These are phyloP conservation scores for Xerocomellus amylosporus DNA, from an alignment of 768 basidiomycete species.

Conservation along the genomic window DNA sequence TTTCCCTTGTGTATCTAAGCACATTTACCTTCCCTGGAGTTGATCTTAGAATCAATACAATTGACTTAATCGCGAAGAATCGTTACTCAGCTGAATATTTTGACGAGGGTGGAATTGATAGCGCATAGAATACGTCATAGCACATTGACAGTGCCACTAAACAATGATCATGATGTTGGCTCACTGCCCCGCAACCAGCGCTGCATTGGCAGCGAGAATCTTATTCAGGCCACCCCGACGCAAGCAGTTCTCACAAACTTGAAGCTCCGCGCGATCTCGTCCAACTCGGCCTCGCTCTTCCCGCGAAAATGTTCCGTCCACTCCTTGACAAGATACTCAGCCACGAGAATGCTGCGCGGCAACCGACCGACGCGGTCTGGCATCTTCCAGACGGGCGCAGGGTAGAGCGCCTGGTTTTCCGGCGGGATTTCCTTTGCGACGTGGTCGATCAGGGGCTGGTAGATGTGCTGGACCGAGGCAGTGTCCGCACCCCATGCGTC, in stretches of 20 bases:
- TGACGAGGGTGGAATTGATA: no score
- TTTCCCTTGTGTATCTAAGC: background rate
- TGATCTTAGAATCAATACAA: background rate
- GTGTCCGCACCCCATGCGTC: slow-evolving; percentile 81
- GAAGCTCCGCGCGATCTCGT: slow-evolving; percentile 75
- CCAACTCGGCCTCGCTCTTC: slow-evolving; percentile 57
- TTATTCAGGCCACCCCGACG: slow-evolving; percentile 65
- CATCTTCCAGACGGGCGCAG: slow-evolving; percentile 62
- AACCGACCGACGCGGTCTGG: slow-evolving; percentile 53
- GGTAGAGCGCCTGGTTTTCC: slow-evolving; percentile 56
- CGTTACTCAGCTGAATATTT: no score
- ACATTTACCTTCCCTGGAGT: background rate
- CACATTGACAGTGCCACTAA: background rate
- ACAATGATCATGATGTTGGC: no score
- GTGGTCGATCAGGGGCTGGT: slow-evolving; percentile 64
- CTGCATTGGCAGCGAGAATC: slow-evolving; percentile 46
- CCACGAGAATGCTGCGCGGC: slow-evolving; percentile 63
- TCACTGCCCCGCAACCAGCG: slow-evolving; percentile 3
- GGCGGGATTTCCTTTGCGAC: slow-evolving; percentile 54
- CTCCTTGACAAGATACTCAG: slow-evolving; percentile 68
- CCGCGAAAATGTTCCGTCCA: slow-evolving; percentile 71
- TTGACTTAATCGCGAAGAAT: background rate
- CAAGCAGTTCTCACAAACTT: slow-evolving; percentile 63
- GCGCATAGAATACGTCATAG: background rate
- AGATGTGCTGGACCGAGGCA: slow-evolving; percentile 50